Evolutionary conservation across 75 land plant species (phyloP).

Genomic region (Azolla pinnata): DNA sequence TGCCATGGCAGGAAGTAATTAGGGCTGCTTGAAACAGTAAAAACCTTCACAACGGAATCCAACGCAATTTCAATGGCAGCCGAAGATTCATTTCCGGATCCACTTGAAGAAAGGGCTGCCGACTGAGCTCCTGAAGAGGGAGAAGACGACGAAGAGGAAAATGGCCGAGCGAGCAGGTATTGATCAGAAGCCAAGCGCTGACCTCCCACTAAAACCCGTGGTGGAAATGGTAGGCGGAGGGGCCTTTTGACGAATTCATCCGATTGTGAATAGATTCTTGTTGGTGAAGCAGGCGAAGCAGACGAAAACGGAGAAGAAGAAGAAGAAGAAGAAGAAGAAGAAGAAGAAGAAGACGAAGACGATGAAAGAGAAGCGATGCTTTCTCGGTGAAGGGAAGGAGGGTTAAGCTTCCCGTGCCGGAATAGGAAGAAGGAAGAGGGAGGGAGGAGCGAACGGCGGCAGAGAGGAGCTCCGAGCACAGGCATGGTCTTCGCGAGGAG

Average conservation of each 20-base stretch:
- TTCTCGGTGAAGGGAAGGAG: not conserved
- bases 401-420: no score
- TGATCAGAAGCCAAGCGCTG: not conserved
- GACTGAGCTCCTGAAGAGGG: not conserved
- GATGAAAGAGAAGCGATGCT: not conserved
- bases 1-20: constrained; percentile 93
- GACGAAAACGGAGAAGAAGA: not conserved
- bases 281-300: not conserved
- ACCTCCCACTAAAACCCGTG: not conserved
- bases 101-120: not conserved
- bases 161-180: no score
- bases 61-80: constrained; percentile 64
- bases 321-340: not conserved
- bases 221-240: not conserved
- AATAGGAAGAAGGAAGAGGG: not conserved
- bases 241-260: not conserved
- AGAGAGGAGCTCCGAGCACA: not conserved
- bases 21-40: constrained; percentile 80
- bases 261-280: not conserved
- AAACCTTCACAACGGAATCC: constrained; percentile 87
- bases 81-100: constrained; percentile 32
- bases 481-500: not conserved
- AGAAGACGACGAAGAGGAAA: no score
- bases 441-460: not conserved
- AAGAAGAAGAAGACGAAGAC: not conserved